Base-by-base conservation (phyloP, 441 rosid species). In the Flueggea neowawraea region DNA sequence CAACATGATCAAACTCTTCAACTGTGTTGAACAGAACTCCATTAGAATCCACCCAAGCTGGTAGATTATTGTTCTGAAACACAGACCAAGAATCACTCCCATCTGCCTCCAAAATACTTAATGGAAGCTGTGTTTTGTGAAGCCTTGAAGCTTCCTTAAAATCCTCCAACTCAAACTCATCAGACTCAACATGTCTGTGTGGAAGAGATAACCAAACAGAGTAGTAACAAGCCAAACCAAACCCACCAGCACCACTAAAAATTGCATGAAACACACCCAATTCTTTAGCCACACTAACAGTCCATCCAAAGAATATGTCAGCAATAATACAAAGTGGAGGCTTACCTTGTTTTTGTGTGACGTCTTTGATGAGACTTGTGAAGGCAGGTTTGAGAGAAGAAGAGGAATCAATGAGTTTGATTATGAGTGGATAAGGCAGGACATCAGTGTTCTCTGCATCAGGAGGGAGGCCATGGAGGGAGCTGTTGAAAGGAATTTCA, bases 301-400 rank as follows among this genome's bases (percentile, higher is more conserved):
- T 82, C 96, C 96, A 90, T 2, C 90, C 90, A 47, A 87, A 82
- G 78, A 90, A 87, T n/a, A 87, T 82, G 52, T 87, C 95, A 14
- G 80, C 85, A 31, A 87, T 75, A 16, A 85, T 58, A 52, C 87
- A 67, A 14, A 80, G 61, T 3, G 86, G 82, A 41, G 50, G 68
- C n/a, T 55, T 66, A 16, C 71, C 72, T 12, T 52, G 36, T 45
- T 62, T 47, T 16, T 41, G 48, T 1, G 69, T 47, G 43, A 78
- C 62, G 48, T 57, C 71, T 5, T 0, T 4, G 5, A 87, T n/a
- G 17, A 83, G 58, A n/a, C 64, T 60, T n/a, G 31, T 44, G 48
- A 79, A 81, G 12, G 73, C 65, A 5, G 75, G 76, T 33, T 63
- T 64, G 31, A 84, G 82, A 4, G 82, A 66, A 41, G 76, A 69